phyloP scores from a whole-genome alignment of 1,284 basidiomycete species.

The Ustilago loliicola region DNA sequence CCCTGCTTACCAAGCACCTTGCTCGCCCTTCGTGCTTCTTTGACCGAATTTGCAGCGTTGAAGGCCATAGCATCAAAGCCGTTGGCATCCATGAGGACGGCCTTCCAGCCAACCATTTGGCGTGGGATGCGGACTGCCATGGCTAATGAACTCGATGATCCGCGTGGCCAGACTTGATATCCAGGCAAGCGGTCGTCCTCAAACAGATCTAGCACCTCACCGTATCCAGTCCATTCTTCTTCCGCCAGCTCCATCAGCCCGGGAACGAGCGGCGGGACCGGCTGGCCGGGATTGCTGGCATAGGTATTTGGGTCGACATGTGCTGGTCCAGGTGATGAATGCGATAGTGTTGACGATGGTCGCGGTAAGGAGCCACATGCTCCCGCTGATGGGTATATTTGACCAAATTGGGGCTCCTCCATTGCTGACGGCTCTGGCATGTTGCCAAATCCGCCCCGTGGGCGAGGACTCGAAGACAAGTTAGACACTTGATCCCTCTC shows the following conservation, averaged over 20 bases:
- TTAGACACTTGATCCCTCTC: neutral
- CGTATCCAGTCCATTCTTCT: neutral
- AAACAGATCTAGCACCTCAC: constrained; percentile 29
- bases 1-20: constrained; percentile 38
- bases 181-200: constrained; percentile 36
- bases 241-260: neutral
- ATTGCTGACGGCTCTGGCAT: neutral
- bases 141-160: neutral
- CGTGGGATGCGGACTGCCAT: constrained; percentile 30
- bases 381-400: neutral
- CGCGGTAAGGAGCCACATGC: neutral
- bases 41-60: neutral
- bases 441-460: neutral
- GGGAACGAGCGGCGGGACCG: neutral
- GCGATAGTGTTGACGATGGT: neutral
- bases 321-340: neutral
- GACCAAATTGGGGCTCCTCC: neutral
- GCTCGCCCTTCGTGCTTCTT: constrained; percentile 27
- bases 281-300: neutral
- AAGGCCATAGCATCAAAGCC: constrained; percentile 2
- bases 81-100: constrained; percentile 31
- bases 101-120: constrained; percentile 49
- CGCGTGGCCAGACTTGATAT: constrained; percentile 26
- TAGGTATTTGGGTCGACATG: neutral
- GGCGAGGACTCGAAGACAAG: neutral